phyloP scores from a whole-genome alignment of 2,329 filamentous ascomycete species.

The Aspergillus transmontanensis region DNA sequence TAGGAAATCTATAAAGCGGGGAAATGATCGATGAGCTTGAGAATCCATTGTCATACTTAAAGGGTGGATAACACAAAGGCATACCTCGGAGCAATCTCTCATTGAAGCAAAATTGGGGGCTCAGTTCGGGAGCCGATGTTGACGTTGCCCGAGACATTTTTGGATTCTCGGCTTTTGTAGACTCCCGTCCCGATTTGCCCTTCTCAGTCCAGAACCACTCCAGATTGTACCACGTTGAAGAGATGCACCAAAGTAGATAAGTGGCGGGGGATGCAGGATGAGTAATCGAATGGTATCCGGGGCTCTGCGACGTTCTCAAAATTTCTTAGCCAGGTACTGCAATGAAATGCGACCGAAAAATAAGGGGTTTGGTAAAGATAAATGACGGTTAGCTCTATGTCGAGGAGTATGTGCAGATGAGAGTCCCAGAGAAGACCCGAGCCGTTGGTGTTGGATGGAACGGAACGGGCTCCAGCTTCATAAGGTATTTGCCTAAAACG shows the following conservation, averaged over 20 bases:
- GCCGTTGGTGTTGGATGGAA: not conserved
- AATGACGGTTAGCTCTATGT: not conserved
- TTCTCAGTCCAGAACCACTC: constrained; percentile 42
- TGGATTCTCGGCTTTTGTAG: constrained; percentile 21
- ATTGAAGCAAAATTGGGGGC: constrained; percentile 78
- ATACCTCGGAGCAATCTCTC: constrained; percentile 68
- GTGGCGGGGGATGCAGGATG: not conserved
- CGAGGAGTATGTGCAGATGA: not conserved
- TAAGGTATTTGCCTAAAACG: constrained; percentile 11
- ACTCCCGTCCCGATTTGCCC: constrained; percentile 26
- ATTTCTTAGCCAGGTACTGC: not conserved
- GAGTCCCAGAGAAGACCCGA: not conserved
- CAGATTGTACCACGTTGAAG: constrained; percentile 33
- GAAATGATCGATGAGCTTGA: constrained; percentile 15
- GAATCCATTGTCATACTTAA: not conserved
- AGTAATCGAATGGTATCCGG: not conserved
- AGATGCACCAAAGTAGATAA: not conserved
- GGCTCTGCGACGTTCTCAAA: not conserved
- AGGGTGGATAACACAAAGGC: constrained; percentile 19
- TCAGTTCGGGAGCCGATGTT: constrained; percentile 56
- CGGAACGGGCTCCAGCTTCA: not conserved
- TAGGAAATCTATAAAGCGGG: constrained; percentile 71
- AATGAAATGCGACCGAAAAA: not conserved
- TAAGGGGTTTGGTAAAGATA: not conserved
- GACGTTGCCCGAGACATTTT: constrained; percentile 46